Percentiles rank a stretch among this genome's conserved stretches.
Conservation (phyloP, 441 rosid genomes). For the Bruguiera hainesii region DNA sequence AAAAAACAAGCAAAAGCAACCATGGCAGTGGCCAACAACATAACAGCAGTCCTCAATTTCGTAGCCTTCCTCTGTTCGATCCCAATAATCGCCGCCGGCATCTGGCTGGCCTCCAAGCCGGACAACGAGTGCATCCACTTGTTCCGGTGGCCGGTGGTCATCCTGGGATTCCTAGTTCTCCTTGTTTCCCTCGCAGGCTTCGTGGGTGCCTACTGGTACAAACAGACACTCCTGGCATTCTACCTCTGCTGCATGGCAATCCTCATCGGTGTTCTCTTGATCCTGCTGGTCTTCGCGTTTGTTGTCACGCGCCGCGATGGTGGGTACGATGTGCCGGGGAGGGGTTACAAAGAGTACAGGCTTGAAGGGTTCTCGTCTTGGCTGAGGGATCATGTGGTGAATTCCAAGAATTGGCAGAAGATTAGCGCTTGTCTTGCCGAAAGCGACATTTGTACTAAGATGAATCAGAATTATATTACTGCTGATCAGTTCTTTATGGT, state of each 20-base stretch:
- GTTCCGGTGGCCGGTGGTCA: constrained; percentile 80
- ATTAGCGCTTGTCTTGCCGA: constrained; percentile 67
- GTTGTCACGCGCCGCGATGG: constrained; percentile 77
- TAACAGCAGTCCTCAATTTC: constrained; percentile 84
- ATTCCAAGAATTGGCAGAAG: constrained; percentile 52
- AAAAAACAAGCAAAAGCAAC: background rate
- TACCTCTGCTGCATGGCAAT: constrained; percentile 86
- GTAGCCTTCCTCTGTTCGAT: constrained; percentile 80
- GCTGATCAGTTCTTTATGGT: constrained; percentile 69
- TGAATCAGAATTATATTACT: constrained; percentile 41
- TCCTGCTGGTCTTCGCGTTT: constrained; percentile 72
- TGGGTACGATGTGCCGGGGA: constrained; percentile 43
- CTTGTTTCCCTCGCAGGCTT: constrained; percentile 72
- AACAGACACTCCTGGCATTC: constrained; percentile 63
- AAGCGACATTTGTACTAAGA: constrained; percentile 57
- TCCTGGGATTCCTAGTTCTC: constrained; percentile 66
- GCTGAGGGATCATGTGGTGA: constrained; percentile 56
- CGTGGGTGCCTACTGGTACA: constrained; percentile 86
- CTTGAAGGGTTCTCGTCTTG: constrained; percentile 69
- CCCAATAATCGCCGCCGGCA: constrained; percentile 80
- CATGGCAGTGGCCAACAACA: constrained; percentile 81
- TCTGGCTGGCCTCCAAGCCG: constrained; percentile 82
- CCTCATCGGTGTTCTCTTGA: constrained; percentile 61
- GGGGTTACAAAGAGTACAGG: constrained; percentile 59
- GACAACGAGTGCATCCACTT: constrained; percentile 81